These are phyloP conservation scores for Cadophora sp. DNA, from an alignment of 2,329 filamentous ascomycete genomes.

Conservation along the genomic window DNA sequence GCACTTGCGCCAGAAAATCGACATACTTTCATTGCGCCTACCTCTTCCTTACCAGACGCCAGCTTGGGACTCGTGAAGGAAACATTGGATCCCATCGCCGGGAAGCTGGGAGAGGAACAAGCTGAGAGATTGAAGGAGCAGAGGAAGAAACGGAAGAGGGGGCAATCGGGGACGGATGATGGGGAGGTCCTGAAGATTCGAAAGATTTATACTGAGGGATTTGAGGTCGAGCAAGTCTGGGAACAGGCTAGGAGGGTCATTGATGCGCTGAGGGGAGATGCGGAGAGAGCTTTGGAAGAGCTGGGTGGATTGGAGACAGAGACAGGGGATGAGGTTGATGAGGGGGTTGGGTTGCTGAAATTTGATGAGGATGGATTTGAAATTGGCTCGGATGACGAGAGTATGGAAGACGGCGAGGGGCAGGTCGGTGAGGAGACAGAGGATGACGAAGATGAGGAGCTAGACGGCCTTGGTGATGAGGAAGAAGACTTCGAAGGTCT, in stretches of 20 bases:
- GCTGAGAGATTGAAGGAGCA: constrained; percentile 68
- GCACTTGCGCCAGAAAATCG: constrained; percentile 40
- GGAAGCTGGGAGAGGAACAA: constrained; percentile 76
- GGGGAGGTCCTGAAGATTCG: constrained; percentile 72
- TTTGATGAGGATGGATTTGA: constrained; percentile 51
- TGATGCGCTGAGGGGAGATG: constrained; percentile 63
- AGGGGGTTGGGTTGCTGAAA: constrained; percentile 44
- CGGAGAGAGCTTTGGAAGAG: constrained; percentile 54
- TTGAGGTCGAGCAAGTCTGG: constrained; percentile 89
- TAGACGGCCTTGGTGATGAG: constrained; percentile 32
- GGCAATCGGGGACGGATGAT: constrained; percentile 53
- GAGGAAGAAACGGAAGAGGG: constrained; percentile 79
- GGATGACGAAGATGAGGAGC: constrained; percentile 41
- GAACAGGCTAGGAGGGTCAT: constrained; percentile 90
- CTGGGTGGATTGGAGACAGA: constrained; percentile 38
- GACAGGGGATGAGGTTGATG: constrained; percentile 44
- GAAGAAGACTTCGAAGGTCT: constrained; percentile 47
- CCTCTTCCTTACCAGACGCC: constrained; percentile 67
- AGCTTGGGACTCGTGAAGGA: constrained; percentile 80
- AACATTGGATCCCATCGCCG: constrained; percentile 79
- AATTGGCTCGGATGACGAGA: constrained; percentile 43
- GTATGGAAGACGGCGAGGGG: constrained; percentile 41
- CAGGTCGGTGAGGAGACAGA: constrained; percentile 36
- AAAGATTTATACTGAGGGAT: constrained; percentile 85
- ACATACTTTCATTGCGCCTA: constrained; percentile 74